phyloP scores from a whole-genome alignment of 805 yeast species.

The Ogataea ganodermae region DNA sequence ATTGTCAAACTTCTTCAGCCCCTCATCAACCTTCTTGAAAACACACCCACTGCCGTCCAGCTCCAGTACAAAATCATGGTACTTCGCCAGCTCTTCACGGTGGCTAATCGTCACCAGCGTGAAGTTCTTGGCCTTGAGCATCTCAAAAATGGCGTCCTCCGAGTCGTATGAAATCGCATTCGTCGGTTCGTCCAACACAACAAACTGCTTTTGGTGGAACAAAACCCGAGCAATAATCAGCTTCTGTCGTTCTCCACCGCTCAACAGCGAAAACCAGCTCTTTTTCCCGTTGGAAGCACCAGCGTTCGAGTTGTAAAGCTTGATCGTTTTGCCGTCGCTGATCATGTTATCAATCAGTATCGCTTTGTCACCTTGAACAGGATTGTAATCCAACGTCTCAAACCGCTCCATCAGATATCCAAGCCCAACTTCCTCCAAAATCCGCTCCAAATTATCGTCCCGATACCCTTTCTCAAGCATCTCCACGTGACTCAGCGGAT shows the following conservation, averaged over 20 bases:
- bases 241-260: constrained; percentile 96
- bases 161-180: constrained; percentile 89
- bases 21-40: constrained; percentile 36
- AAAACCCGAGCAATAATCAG: constrained; percentile 83
- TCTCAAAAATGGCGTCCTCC: constrained; percentile 82
- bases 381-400: constrained; percentile 48
- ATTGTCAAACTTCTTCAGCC: constrained; percentile 48
- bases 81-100: constrained; percentile 79
- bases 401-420: constrained; percentile 77
- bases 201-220: constrained; percentile 78
- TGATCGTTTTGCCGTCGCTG: constrained; percentile 28
- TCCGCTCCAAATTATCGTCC: constrained; percentile 68
- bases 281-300: constrained; percentile 33
- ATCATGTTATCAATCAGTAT: constrained; percentile 29
- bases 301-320: constrained; percentile 30
- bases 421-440: constrained; percentile 73
- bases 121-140: constrained; percentile 66
- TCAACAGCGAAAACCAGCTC: constrained; percentile 81
- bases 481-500: constrained; percentile 77
- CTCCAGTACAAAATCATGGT: constrained; percentile 76
- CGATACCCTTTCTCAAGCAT: constrained; percentile 71
- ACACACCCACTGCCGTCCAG: constrained; percentile 59
- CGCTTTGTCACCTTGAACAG: constrained; percentile 18
- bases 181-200: constrained; percentile 90
- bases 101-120: constrained; percentile 83